These are phyloP conservation scores for Pythium insidiosum DNA, from an alignment of 352 stramenopile species.

Conservation along the genomic window DNA sequence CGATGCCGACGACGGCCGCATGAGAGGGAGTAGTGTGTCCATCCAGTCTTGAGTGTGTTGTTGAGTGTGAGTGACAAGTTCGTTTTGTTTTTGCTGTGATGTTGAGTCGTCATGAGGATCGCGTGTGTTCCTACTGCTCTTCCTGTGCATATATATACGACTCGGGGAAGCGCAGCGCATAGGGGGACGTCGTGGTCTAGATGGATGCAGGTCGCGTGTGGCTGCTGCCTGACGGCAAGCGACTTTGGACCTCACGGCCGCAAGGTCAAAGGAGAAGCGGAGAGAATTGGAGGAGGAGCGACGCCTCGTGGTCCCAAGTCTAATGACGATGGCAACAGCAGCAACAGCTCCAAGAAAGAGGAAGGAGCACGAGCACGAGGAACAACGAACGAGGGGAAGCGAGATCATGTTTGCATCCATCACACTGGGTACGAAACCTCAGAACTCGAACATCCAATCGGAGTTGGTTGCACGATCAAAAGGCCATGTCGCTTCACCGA, in stretches of 20 bases:
- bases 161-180: too few species aligned
- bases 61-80: too few species aligned
- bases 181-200: constrained; percentile 15
- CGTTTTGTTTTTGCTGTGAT: background rate
- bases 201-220: constrained; percentile 36
- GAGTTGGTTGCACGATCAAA: too few species aligned
- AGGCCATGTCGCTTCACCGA: background rate
- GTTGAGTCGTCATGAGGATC: background rate
- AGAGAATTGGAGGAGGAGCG: too few species aligned
- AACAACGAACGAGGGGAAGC: too few species aligned
- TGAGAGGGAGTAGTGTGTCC: too few species aligned
- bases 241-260: constrained; percentile 45
- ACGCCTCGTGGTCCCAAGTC: constrained; percentile 56
- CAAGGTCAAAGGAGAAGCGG: background rate
- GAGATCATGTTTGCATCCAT: background rate
- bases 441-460: background rate
- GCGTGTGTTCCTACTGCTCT: background rate
- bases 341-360: constrained; percentile 8
- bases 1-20: too few species aligned
- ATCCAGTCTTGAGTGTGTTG: too few species aligned
- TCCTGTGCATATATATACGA: too few species aligned
- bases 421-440: background rate
- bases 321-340: constrained; percentile 55
- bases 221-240: constrained; percentile 31
- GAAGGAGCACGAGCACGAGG: constrained; percentile 17